Conservation (phyloP, 2,329 filamentous ascomycete species). For the Sporothrix variecibatus region DNA sequence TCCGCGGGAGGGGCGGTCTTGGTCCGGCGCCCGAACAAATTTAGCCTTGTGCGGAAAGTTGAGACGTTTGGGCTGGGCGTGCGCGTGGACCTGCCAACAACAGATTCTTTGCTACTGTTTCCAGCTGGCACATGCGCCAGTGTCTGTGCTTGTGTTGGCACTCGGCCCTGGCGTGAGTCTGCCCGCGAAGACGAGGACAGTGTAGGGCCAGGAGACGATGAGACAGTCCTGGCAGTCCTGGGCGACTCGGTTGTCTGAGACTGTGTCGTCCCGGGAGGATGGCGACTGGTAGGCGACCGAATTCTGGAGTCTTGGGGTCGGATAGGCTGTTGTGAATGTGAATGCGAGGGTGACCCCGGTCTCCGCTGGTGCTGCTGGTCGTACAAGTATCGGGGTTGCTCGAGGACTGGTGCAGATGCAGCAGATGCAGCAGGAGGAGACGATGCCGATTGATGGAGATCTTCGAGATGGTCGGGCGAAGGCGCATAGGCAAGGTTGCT, state of each 20-base stretch:
- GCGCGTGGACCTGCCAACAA: constrained; percentile 37
- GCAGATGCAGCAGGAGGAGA: constrained; percentile 18
- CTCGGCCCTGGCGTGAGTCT: constrained; percentile 4
- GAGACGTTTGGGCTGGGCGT: constrained; percentile 59
- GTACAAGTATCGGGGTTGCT: constrained; percentile 30
- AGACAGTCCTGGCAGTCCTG: constrained; percentile 5
- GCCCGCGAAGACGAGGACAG: constrained; percentile 28
- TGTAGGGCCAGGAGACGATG: constrained; percentile 18
- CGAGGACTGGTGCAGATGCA: constrained; percentile 18
- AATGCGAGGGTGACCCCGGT: constrained; percentile 39
- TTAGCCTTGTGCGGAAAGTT: constrained; percentile 67
- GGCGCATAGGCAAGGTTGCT: constrained; percentile 60
- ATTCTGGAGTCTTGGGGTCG: constrained; percentile 31
- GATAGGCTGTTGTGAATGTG: constrained; percentile 37
- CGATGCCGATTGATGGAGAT: constrained; percentile 30
- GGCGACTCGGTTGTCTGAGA: neutral
- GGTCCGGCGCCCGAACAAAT: constrained; percentile 72
- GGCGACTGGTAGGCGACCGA: constrained; percentile 18
- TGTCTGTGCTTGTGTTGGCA: neutral
- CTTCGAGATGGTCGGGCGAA: constrained; percentile 52
- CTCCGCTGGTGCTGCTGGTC: constrained; percentile 29
- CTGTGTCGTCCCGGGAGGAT: neutral
- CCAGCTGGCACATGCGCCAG: neutral
- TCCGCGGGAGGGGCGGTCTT: constrained; percentile 61
- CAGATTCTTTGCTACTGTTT: constrained; percentile 20